Conservation (phyloP, 2,329 filamentous ascomycete genomes). For the Alternaria consortialis region DNA sequence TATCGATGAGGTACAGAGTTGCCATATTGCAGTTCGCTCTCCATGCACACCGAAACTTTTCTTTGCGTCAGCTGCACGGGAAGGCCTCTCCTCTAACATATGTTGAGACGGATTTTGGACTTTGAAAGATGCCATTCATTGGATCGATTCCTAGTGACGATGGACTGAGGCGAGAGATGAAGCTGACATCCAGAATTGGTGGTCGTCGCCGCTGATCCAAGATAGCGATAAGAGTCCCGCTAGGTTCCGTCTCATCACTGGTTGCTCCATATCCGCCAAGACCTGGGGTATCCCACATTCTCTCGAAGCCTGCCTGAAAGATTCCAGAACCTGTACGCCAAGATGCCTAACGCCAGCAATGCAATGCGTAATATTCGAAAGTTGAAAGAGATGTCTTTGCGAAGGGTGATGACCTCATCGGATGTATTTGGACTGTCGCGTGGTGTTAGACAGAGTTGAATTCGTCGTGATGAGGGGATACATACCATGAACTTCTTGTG, state of each 20-base stretch:
- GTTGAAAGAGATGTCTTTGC: neutral
- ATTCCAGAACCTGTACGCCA: conserved; percentile 25
- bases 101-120: neutral
- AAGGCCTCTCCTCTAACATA: neutral
- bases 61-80: neutral
- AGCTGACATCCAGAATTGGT: conserved; percentile 30
- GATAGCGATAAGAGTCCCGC: conserved; percentile 49
- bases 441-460: conserved; percentile 18
- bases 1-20: neutral
- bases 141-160: conserved; percentile 18
- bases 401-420: conserved; percentile 39
- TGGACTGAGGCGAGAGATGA: conserved; percentile 33
- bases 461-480: neutral
- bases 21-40: neutral
- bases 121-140: conserved; percentile 7
- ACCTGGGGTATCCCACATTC: conserved; percentile 39
- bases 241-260: conserved; percentile 37
- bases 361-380: conserved; percentile 14
- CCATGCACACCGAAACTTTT: neutral
- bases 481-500: conserved; percentile 94
- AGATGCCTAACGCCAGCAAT: conserved; percentile 34
- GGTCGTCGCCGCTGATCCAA: conserved; percentile 40
- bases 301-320: conserved; percentile 20
- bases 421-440: conserved; percentile 47
- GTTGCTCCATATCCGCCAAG: conserved; percentile 23